phyloP scores from a whole-genome alignment of 2,329 filamentous ascomycete genomes.

The Ceratocystis eucalypticola region DNA sequence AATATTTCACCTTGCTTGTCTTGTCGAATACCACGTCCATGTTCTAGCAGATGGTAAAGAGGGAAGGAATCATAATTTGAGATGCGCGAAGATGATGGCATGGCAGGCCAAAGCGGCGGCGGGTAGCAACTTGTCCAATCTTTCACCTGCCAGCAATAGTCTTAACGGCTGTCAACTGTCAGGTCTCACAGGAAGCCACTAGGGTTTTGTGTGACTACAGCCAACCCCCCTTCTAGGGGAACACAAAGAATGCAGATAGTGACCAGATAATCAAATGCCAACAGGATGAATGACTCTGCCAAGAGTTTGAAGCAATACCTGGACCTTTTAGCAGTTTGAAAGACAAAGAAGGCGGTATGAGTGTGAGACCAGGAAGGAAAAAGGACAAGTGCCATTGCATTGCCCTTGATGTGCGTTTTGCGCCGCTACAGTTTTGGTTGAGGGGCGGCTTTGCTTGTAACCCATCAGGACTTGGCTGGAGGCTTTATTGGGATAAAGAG shows the following conservation, averaged over 20 bases:
- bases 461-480: background rate
- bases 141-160: background rate
- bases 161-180: background rate
- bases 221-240: background rate
- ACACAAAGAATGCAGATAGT: background rate
- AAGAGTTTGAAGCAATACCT: background rate
- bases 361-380: background rate
- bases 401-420: background rate
- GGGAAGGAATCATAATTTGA: no score
- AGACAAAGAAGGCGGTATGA: background rate
- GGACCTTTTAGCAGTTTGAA: background rate
- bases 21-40: background rate
- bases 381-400: background rate
- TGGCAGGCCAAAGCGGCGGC: no score
- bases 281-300: background rate
- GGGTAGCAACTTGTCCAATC: no score
- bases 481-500: background rate
- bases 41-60: no score
- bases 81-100: no score
- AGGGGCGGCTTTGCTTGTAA: background rate
- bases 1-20: background rate
- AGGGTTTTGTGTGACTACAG: background rate
- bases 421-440: background rate
- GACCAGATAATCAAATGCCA: background rate
- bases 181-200: background rate